Percentiles rank a stretch among this genome's conserved stretches.
Evolutionary conservation across 371 early-diverging fungal species (phyloP).

Genomic region (Mucor irregularis): DNA sequence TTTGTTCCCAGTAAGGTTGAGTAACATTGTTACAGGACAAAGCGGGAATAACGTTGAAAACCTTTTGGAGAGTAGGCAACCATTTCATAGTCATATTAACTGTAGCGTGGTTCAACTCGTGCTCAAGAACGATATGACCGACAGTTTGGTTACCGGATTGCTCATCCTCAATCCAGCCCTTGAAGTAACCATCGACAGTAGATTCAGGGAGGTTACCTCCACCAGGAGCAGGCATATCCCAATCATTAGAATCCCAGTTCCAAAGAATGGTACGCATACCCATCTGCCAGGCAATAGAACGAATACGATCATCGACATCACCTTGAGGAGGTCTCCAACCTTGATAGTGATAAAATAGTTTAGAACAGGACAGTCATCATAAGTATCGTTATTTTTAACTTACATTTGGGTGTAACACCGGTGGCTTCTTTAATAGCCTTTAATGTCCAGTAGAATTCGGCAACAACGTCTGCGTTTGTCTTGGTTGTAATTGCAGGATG

Average conservation of each 20-base stretch:
- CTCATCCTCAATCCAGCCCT: slow-evolving; percentile 36
- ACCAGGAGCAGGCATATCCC: slow-evolving; percentile 43
- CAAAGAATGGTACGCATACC: slow-evolving; percentile 44
- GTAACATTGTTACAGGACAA: slow-evolving; percentile 49
- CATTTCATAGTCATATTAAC: slow-evolving; percentile 44
- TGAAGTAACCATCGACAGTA: slow-evolving; percentile 22
- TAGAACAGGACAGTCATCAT: too few species aligned
- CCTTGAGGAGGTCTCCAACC: slow-evolving; percentile 59
- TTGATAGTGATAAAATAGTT: too few species aligned
- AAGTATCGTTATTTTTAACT: too few species aligned
- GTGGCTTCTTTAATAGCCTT: slow-evolving; percentile 54
- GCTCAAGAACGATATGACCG: slow-evolving; percentile 52
- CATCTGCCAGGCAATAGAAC: slow-evolving; percentile 54
- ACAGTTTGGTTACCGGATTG: slow-evolving; percentile 30
- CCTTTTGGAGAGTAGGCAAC: slow-evolving; percentile 42
- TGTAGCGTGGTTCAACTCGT: slow-evolving; percentile 49
- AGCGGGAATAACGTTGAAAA: slow-evolving; percentile 49
- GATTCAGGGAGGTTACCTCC: slow-evolving; percentile 36
- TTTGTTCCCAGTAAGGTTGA: slow-evolving; percentile 49
- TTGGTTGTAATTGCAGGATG: slow-evolving; percentile 58
- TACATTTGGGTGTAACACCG: slow-evolving; percentile 58
- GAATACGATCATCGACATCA: slow-evolving; percentile 55
- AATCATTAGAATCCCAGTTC: slow-evolving; percentile 38
- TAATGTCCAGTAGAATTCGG: slow-evolving; percentile 57
- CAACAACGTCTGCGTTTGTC: slow-evolving; percentile 53